Conservation (phyloP, 2,329 filamentous ascomycete genomes). For the Ceratocystis papillata region DNA sequence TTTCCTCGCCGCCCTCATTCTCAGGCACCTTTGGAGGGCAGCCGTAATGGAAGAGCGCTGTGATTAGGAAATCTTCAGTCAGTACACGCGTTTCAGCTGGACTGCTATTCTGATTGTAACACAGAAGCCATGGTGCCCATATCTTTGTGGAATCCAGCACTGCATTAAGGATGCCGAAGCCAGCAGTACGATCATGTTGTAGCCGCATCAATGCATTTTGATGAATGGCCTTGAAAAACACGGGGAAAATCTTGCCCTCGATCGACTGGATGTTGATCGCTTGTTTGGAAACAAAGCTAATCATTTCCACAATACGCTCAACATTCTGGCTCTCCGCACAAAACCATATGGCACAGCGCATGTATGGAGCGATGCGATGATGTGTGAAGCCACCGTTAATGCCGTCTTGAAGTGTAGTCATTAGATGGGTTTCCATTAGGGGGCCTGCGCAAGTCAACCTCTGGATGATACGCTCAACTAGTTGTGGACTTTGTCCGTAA, state of each 20-base stretch:
- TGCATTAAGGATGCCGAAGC: neutral
- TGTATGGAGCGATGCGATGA: conserved; percentile 42
- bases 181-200: neutral
- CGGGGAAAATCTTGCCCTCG: conserved; percentile 42
- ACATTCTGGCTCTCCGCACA: conserved; percentile 35
- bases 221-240: conserved; percentile 33
- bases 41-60: conserved; percentile 36
- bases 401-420: conserved; percentile 42
- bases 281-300: conserved; percentile 37
- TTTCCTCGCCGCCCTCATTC: conserved; percentile 29
- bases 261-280: conserved; percentile 37
- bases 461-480: conserved; percentile 46
- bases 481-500: conserved; percentile 45
- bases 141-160: conserved; percentile 29
- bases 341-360: conserved; percentile 48
- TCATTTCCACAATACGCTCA: conserved; percentile 33
- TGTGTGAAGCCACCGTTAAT: conserved; percentile 42
- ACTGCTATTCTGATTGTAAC: conserved; percentile 30
- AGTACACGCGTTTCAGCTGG: conserved; percentile 32
- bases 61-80: conserved; percentile 37
- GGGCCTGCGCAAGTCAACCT: conserved; percentile 45
- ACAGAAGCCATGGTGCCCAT: conserved; percentile 45
- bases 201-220: neutral
- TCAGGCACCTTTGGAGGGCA: conserved; percentile 29
- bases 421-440: conserved; percentile 43